phyloP scores from a whole-genome alignment of 306 rosid genomes.

The Cucurbita argyrosperma region DNA sequence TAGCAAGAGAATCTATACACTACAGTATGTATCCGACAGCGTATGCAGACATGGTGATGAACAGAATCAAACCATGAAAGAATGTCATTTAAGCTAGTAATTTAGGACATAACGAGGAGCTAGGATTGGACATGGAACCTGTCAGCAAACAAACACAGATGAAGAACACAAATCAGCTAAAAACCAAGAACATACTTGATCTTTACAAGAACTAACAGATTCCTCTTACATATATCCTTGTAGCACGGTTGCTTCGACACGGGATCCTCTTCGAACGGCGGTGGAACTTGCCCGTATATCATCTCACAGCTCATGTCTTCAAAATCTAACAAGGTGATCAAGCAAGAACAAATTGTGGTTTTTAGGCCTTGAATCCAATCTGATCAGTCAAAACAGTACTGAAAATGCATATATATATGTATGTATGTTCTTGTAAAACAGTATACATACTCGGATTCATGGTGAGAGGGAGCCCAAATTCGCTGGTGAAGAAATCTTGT shows the following conservation, averaged over 20 bases:
- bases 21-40: neutral
- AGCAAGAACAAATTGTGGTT: neutral
- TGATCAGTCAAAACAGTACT: neutral
- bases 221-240: slow-evolving; percentile 49
- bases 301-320: slow-evolving; percentile 97
- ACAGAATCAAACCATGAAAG: neutral
- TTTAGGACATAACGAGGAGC: slow-evolving; percentile 45
- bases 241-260: slow-evolving; percentile 77
- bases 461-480: slow-evolving; percentile 90
- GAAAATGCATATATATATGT: neutral
- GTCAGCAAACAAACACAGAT: slow-evolving; percentile 8
- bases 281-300: slow-evolving; percentile 87
- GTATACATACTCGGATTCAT: slow-evolving; percentile 74
- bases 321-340: slow-evolving; percentile 36
- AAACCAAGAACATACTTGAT: neutral
- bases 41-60: neutral
- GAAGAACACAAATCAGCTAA: neutral
- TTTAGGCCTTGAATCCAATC: neutral
- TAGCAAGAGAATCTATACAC: neutral
- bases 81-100: slow-evolving; percentile 33
- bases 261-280: slow-evolving; percentile 72
- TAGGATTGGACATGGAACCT: slow-evolving; percentile 67
- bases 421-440: neutral
- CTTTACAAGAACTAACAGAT: neutral
- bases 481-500: slow-evolving; percentile 91